Conservation (phyloP, 2,329 filamentous ascomycete genomes). For the Camillea tinctor region DNA sequence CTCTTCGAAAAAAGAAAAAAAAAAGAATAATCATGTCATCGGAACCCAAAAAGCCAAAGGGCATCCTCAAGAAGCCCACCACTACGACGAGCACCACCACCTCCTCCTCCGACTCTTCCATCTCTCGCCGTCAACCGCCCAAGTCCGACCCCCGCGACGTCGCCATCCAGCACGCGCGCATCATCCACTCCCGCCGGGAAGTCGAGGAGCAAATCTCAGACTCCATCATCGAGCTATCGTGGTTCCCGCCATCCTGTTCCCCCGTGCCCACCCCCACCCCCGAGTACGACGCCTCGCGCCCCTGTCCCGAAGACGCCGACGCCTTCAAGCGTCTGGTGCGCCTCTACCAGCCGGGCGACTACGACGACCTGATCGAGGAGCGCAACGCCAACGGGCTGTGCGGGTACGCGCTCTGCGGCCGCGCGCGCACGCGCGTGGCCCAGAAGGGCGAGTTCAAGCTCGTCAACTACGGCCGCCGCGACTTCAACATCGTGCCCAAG, state of each 20-base stretch:
- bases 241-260: constrained; percentile 44
- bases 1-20: too few species aligned
- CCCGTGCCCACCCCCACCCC: constrained; percentile 14
- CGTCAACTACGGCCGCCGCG: constrained; percentile 49
- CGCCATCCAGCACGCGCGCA: constrained; percentile 77
- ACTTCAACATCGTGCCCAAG: constrained; percentile 66
- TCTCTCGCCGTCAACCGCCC: constrained; percentile 24
- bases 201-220: constrained; percentile 72
- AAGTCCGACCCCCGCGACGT: constrained; percentile 54
- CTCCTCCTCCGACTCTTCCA: constrained; percentile 34
- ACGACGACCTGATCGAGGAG: constrained; percentile 84
- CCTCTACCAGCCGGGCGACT: constrained; percentile 82
- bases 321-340: constrained; percentile 66
- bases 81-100: constrained; percentile 44
- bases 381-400: constrained; percentile 81
- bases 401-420: constrained; percentile 78
- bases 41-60: constrained; percentile 41
- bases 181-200: constrained; percentile 80
- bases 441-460: constrained; percentile 68
- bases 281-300: constrained; percentile 30
- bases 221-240: constrained; percentile 69
- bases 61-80: constrained; percentile 61
- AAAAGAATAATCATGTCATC: constrained; percentile 42
- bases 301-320: constrained; percentile 57
- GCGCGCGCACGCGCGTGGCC: constrained; percentile 56